Evolutionary conservation across 768 basidiomycete species (phyloP), one percentile per base, ranked within the genome.

Genomic region (Lentinula boryana): DNA sequence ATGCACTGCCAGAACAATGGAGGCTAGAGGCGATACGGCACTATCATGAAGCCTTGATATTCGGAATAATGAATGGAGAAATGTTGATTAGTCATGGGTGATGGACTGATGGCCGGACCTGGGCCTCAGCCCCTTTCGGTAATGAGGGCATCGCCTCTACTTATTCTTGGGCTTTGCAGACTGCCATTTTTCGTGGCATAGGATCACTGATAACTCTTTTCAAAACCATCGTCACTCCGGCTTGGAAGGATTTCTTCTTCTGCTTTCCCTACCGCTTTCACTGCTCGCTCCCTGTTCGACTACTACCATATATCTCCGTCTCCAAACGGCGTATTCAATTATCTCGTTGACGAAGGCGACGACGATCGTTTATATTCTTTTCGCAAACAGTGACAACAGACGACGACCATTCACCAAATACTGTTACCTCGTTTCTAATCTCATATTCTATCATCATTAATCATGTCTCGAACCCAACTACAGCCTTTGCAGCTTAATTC

Each of bases 391-490:
- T 27, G 50, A 33, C 38, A 43, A 56, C 55, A 32, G 40, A 41
- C 55, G 13, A 27, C 55, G 23, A 56, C 43, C 21, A 31, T 56
- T 23, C 40, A 6, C 9, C 53, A 35, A 36, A 10, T 38, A 54
- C 15, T 23, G 16, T 18, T 54, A 43, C 3, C 40, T 56, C n/a
- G 40, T 21, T 18, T 27, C 27, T 56, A 56, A 56, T 56, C 36
- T 6, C 5, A 12, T 56, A 56, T 13, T 13, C n/a, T 56, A 56
- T 56, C 41, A 40, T 43, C 23, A 40, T 32, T 56, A 56, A 56
- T 56, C 55, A 56, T 56, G 55, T 56, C 55, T 31, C 44, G 57
- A 18, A 58, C 43, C 32, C 57, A 58, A 32, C 57, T 58, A 41
- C 57, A 58, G 36, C 44, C 57, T 15, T 27, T 58, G 18, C 57